A percentile compares a stretch with the other conserved stretches of the same genome.
Evolutionary conservation across 2,329 filamentous ascomycete species (phyloP).

Genomic region (Xylaria sp.): DNA sequence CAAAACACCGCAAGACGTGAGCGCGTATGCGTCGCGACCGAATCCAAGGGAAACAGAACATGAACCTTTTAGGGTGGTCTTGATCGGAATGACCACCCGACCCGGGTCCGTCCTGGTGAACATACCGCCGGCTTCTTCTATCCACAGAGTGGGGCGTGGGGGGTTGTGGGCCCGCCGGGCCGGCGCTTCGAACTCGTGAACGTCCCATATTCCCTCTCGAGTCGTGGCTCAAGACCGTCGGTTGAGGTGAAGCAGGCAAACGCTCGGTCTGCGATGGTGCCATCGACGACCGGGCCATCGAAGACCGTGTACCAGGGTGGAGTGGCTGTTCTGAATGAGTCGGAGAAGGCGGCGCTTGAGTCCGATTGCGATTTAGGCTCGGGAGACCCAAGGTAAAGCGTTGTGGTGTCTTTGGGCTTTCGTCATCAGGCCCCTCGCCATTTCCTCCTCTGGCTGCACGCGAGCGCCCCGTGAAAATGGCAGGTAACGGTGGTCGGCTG

Average conservation of each 20-base stretch:
- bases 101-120: constrained; percentile 17
- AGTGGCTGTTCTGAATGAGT: constrained; percentile 7
- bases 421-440: constrained; percentile 30
- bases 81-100: constrained; percentile 6
- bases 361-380: constrained; percentile 44
- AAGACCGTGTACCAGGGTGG: constrained; percentile 5
- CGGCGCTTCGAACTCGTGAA: constrained; percentile 43
- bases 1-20: constrained; percentile 62
- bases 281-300: constrained; percentile 4
- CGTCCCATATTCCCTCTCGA: constrained; percentile 17
- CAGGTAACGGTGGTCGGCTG: constrained; percentile 19
- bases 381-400: constrained; percentile 44
- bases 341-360: constrained; percentile 34
- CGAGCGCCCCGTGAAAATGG: constrained; percentile 21
- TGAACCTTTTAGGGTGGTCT: constrained; percentile 45
- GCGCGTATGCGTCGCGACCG: constrained; percentile 56
- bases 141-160: constrained; percentile 49
- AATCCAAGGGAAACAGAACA: constrained; percentile 60
- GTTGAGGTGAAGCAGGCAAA: constrained; percentile 27
- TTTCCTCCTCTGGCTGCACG: constrained; percentile 17
- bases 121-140: constrained; percentile 42
- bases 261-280: constrained; percentile 16
- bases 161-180: constrained; percentile 54
- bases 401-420: constrained; percentile 55
- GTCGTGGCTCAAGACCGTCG: constrained; percentile 25